phyloP scores from a whole-genome alignment of 441 rosid genomes.

The Syzygium malaccense region DNA sequence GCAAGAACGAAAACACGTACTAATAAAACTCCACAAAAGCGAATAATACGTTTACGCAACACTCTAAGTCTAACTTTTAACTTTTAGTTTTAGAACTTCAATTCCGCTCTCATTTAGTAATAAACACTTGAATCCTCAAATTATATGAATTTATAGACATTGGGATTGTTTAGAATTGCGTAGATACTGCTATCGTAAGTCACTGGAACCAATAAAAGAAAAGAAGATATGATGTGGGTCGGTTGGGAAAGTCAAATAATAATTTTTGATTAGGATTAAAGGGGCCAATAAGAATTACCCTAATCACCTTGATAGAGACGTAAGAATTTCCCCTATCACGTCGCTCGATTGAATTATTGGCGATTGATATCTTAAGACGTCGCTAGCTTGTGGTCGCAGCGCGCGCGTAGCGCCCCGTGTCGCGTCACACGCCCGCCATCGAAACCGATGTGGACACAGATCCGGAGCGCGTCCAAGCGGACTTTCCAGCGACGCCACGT shows the following conservation, averaged over 20 bases:
- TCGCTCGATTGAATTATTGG: neutral
- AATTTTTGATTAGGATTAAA: neutral
- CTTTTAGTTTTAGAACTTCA: too few species aligned
- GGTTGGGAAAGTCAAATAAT: neutral
- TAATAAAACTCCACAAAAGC: too few species aligned
- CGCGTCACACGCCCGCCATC: neutral
- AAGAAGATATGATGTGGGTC: neutral
- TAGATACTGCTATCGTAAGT: neutral
- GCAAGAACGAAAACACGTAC: too few species aligned
- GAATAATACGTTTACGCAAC: too few species aligned
- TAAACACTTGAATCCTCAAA: too few species aligned
- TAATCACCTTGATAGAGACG: neutral
- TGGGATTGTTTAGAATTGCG: fast-evolving
- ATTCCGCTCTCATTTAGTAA: too few species aligned
- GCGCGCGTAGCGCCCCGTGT: neutral
- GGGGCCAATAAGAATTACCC: neutral
- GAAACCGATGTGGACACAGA: neutral
- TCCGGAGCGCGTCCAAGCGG: neutral
- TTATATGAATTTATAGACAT: too few species aligned
- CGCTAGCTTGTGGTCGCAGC: neutral
- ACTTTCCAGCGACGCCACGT: neutral
- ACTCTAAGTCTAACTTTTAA: too few species aligned
- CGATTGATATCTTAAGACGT: neutral
- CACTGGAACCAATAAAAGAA: neutral
- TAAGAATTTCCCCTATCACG: neutral